Evolutionary conservation across 345 rosid genomes (phyloP).

Genomic region (Arabis hirsuta): DNA sequence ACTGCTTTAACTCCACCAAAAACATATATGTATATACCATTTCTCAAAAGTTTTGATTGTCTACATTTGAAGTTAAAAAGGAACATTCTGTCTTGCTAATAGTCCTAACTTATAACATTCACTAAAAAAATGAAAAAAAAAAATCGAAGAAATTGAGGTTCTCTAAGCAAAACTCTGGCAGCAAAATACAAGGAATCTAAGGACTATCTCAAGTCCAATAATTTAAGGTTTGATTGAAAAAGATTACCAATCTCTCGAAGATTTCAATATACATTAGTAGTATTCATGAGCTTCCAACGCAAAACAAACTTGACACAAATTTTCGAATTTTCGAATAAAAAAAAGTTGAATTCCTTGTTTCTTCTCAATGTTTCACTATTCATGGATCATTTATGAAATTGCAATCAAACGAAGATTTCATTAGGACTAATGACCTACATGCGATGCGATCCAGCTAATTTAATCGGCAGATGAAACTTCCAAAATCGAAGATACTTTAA

Average conservation of each 20-base stretch:
- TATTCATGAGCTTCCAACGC: neutral
- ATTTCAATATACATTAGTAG: neutral
- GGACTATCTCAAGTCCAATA: neutral
- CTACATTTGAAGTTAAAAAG: slow-evolving; percentile 20
- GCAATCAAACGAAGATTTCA: neutral
- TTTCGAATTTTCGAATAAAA: neutral
- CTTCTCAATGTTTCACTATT: neutral
- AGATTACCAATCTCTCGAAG: neutral
- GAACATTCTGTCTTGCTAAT: neutral
- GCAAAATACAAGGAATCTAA: neutral
- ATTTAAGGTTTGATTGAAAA: neutral
- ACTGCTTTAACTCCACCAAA: slow-evolving; percentile 40
- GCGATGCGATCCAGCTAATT: slow-evolving; percentile 2
- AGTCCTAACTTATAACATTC: neutral
- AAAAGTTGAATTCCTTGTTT: neutral
- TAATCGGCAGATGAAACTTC: neutral
- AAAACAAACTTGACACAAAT: neutral
- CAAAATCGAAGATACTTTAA: neutral
- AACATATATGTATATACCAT: slow-evolving; percentile 30
- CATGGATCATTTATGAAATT: neutral
- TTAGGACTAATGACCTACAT: neutral
- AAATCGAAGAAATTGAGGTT: neutral
- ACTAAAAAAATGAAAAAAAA: slow-evolving; percentile 10
- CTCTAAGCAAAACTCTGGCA: neutral
- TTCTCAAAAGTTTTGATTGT: slow-evolving; percentile 31